These are phyloP conservation scores for Dendrobium nobile DNA, from an alignment of 106 monocot species.

Conservation along the genomic window DNA sequence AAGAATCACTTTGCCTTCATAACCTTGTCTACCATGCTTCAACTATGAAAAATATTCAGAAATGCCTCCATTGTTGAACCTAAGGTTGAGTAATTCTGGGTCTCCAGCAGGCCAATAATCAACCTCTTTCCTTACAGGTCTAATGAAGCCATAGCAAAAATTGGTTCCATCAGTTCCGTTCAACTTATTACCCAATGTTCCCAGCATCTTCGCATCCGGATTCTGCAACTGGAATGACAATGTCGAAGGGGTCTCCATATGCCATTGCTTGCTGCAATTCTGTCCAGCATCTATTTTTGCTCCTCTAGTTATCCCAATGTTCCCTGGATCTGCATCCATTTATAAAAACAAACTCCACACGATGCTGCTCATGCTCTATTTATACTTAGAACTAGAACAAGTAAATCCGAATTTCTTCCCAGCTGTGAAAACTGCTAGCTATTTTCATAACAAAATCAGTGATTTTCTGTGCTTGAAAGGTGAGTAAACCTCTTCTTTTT, in stretches of 20 bases:
- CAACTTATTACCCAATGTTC: slow-evolving; percentile 11
- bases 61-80: background rate
- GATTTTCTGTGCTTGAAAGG: too few species aligned
- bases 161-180: background rate
- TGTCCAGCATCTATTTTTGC: background rate
- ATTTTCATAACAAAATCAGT: too few species aligned
- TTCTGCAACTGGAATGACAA: slow-evolving; percentile 24
- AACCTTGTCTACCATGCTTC: too few species aligned
- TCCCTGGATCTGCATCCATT: slow-evolving; percentile 20
- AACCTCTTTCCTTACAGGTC: slow-evolving; percentile 3
- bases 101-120: background rate
- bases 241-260: background rate
- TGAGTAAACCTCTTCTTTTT: too few species aligned
- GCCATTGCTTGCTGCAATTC: background rate
- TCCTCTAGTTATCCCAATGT: background rate
- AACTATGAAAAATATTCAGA: background rate
- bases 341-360: too few species aligned
- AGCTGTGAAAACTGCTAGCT: too few species aligned
- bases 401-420: too few species aligned
- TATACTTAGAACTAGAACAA: too few species aligned
- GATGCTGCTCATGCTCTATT: too few species aligned
- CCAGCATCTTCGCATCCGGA: slow-evolving; percentile 24
- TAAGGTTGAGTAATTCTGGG: background rate
- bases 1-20: too few species aligned
- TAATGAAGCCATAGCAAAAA: slow-evolving; percentile 5